Evolutionary conservation across 1,139 yeast species (phyloP).

Genomic region (Yamadazyma aaseri): DNA sequence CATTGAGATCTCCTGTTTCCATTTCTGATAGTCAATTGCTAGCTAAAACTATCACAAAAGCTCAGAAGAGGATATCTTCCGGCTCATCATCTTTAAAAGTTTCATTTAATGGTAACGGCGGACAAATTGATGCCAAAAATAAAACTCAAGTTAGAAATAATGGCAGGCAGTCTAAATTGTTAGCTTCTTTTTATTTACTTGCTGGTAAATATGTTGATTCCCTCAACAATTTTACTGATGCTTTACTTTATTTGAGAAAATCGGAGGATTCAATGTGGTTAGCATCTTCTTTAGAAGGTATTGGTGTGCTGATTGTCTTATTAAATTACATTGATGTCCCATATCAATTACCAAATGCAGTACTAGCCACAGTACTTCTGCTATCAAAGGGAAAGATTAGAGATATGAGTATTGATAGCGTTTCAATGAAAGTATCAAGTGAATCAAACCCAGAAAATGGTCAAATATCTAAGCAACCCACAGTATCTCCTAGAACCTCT

Average conservation of each 20-base stretch:
- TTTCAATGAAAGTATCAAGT: constrained; percentile 19
- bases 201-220: constrained; percentile 82
- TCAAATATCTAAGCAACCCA: constrained; percentile 2
- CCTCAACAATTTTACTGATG: constrained; percentile 66
- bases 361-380: constrained; percentile 24
- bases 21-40: constrained; percentile 49
- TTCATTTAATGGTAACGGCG: constrained; percentile 20
- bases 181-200: constrained; percentile 73
- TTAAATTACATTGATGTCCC: constrained; percentile 59
- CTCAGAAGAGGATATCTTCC: constrained; percentile 41
- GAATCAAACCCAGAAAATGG: constrained; percentile 16
- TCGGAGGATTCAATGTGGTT: constrained; percentile 84
- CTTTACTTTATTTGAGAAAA: constrained; percentile 57
- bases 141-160: constrained; percentile 34
- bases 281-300: constrained; percentile 80
- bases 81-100: constrained; percentile 40
- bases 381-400: constrained; percentile 24
- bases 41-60: constrained; percentile 55
- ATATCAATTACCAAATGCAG: constrained; percentile 54
- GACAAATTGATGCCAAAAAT: constrained; percentile 7
- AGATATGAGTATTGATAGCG: constrained; percentile 18
- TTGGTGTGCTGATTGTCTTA: constrained; percentile 64
- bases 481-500: constrained; percentile 7
- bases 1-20: constrained; percentile 72
- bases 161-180: constrained; percentile 74